phyloP scores from a whole-genome alignment of 208 protist genomes.

The Leishmania major region DNA sequence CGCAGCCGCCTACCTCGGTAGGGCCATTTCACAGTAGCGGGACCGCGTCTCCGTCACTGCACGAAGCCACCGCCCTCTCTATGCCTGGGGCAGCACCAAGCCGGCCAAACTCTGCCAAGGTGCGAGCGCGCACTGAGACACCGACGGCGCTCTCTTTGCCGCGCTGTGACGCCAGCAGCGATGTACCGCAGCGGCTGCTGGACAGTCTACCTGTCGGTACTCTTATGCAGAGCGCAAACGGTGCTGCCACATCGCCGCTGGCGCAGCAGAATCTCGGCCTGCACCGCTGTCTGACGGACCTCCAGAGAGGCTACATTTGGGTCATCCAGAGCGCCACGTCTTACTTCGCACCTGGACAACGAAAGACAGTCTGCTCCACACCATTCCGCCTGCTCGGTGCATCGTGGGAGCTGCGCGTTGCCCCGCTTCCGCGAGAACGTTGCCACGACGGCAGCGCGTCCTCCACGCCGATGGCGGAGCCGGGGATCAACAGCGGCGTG shows the following conservation, averaged over 20 bases:
- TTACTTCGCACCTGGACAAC: constrained; percentile 63
- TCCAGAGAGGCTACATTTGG: constrained; percentile 75
- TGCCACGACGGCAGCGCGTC: neutral
- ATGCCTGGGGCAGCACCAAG: neutral
- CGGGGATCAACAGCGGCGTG: constrained; percentile 11
- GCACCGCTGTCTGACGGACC: constrained; percentile 55
- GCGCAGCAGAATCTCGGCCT: constrained; percentile 17
- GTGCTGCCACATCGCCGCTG: neutral
- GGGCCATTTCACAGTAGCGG: neutral
- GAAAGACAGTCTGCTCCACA: constrained; percentile 59
- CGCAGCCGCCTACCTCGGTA: neutral
- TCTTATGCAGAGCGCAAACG: neutral
- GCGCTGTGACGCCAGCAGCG: neutral
- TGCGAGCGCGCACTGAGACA: constrained; percentile 4
- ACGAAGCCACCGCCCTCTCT: neutral
- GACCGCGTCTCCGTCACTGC: neutral
- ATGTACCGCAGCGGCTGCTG: neutral
- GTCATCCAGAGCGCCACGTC: constrained; percentile 47
- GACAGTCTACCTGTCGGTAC: constrained; percentile 4
- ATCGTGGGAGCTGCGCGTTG: constrained; percentile 76
- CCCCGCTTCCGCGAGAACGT: constrained; percentile 22
- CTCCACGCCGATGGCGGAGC: neutral
- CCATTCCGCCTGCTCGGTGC: constrained; percentile 55
- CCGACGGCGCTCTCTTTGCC: neutral
- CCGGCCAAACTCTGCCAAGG: neutral